Evolutionary conservation across 352 stramenopile genomes (phyloP).

Genomic region (Phytophthora rubi): DNA sequence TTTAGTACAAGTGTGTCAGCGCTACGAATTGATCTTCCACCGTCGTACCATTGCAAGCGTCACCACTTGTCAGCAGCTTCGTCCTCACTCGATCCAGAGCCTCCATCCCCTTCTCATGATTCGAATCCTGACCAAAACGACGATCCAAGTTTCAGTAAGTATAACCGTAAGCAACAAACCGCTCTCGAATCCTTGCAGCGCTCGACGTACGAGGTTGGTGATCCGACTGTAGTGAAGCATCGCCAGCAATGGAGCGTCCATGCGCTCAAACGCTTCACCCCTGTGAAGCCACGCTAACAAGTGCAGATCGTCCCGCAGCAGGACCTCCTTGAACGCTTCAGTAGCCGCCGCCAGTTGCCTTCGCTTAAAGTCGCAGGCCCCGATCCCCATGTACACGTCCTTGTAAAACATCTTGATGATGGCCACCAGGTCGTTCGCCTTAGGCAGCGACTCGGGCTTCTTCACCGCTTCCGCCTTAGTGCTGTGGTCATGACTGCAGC

Average conservation of each 20-base stretch:
- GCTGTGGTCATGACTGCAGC: conserved; percentile 20
- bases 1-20: neutral
- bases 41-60: conserved; percentile 30
- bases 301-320: conserved; percentile 59
- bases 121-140: conserved; percentile 30
- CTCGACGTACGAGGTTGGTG: conserved; percentile 41
- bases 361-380: conserved; percentile 43
- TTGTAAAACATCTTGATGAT: conserved; percentile 77
- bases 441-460: conserved; percentile 32
- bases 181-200: neutral
- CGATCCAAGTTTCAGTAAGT: too few species aligned
- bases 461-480: conserved; percentile 15
- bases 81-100: conserved; percentile 42
- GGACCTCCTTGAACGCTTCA: conserved; percentile 74
- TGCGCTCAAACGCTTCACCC: conserved; percentile 60
- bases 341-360: conserved; percentile 44
- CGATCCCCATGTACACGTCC: conserved; percentile 66
- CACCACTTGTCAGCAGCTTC: conserved; percentile 32
- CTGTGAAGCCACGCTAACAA: conserved; percentile 57
- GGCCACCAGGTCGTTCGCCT: conserved; percentile 55
- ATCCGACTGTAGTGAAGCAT: conserved; percentile 78
- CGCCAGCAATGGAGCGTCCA: conserved; percentile 63
- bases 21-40: neutral
- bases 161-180: neutral
- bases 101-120: conserved; percentile 36